These are phyloP conservation scores for Lippia alba DNA, from an alignment of 305 asterid genomes.

Conservation along the genomic window DNA sequence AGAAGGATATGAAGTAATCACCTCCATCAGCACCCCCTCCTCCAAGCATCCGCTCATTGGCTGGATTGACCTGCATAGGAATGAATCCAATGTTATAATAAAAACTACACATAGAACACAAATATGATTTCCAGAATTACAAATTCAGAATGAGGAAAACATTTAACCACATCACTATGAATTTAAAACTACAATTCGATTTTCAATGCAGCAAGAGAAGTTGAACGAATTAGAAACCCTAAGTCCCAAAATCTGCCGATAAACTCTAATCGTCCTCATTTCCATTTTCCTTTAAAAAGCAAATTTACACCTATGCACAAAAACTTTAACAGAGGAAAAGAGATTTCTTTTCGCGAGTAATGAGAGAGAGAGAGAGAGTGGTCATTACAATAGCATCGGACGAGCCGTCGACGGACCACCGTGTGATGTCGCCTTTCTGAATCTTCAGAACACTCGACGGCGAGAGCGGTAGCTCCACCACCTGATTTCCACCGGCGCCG, in stretches of 20 bases:
- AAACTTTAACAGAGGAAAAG: background rate
- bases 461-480: constrained; percentile 53
- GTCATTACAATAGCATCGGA: constrained; percentile 80
- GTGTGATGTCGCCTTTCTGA: constrained; percentile 83
- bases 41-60: constrained; percentile 90
- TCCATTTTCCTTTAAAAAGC: background rate
- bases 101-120: background rate
- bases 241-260: background rate
- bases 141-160: background rate
- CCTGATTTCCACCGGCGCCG: constrained; percentile 32
- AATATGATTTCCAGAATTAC: background rate
- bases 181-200: background rate
- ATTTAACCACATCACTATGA: background rate
- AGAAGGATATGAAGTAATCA: constrained; percentile 32
- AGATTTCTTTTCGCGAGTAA: no score
- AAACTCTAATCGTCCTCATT: background rate
- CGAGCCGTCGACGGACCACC: constrained; percentile 81
- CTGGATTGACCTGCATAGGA: constrained; percentile 81
- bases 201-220: background rate
- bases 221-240: constrained; percentile 8
- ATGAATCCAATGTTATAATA: constrained; percentile 21
- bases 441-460: constrained; percentile 64
- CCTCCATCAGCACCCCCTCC: constrained; percentile 99
- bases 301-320: background rate
- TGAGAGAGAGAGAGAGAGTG: constrained; percentile 12